Evolutionary conservation across 164 flowering plant genomes (phyloP), one percentile per base, ranked within the genome.

Genomic region (Platanus orientalis): DNA sequence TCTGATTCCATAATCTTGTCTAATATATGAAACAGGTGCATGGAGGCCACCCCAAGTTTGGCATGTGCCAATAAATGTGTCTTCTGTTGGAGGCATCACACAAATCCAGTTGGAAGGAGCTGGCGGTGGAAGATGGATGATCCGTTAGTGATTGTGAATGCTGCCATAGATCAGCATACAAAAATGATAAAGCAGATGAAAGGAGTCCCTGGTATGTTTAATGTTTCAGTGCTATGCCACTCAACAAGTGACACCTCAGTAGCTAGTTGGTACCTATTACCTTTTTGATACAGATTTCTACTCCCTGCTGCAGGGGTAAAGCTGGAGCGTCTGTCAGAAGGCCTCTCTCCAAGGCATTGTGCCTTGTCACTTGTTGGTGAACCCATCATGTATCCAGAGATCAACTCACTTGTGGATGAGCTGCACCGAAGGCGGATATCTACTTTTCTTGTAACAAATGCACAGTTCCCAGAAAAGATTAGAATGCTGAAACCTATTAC

Each of bases 61-160:
- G 97, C 99, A 27, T 92, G 99, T 72, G 99, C 99, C n/a, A 95
- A 92, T 74, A 92, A 95, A 80, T 95, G 97, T 79, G 99, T 95
- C 50, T 92, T 95, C 73, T 95, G 99, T 68, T 95, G 97, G 99
- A 86, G 97, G 73, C 99, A 95, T 79, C 99, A 95, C 75, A 90
- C 97, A 28, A 95, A 95, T 79, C 99, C 99, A 63, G 97, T 92
- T 6, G 99, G 91, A 51, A 95, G 88, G 79, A 92, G 90, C 73
- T 95, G 99, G 99, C 81, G 68, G 70, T 95, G 99, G 99, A 88
- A 90, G 81, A 92, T 95, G 91, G 97, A 95, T 75, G 94, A 85
- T 73, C 97, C 97, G 42, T 30, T 88, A 60, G 92, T 72, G 64
- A 95, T 95, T 69, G 97, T 95, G 28, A 75, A 88, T 59, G 63